phyloP scores from a whole-genome alignment of 108 stramenopile genomes.

The Cyclotella baltica region DNA sequence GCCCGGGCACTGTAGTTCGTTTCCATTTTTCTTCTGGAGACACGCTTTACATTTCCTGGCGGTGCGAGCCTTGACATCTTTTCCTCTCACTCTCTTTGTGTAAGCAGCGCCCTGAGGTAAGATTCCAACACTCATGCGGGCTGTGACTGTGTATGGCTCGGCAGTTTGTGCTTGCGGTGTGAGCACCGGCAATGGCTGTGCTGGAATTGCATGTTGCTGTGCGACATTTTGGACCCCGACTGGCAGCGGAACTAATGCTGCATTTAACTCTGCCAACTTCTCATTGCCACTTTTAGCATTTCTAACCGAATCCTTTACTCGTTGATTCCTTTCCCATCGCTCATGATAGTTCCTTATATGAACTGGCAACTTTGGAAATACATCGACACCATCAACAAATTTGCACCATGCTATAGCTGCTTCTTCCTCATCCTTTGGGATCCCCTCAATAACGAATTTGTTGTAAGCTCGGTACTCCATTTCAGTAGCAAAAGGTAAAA shows the following conservation, averaged over 20 bases:
- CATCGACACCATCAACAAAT: constrained; percentile 28
- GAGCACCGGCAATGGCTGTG: not conserved
- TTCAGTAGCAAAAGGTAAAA: constrained; percentile 17
- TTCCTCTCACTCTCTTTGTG: not conserved
- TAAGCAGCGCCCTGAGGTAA: not conserved
- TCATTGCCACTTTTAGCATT: not conserved
- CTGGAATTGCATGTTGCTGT: not conserved
- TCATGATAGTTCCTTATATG: constrained; percentile 19
- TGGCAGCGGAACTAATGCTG: not conserved
- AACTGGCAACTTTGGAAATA: constrained; percentile 36
- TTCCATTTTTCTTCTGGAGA: not conserved
- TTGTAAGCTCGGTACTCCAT: constrained; percentile 6
- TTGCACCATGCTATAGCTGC: constrained; percentile 36
- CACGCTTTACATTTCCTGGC: not conserved
- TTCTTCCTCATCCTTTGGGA: constrained; percentile 17
- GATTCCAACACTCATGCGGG: not conserved
- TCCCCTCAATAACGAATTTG: not conserved
- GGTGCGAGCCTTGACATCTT: not conserved
- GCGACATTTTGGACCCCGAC: not conserved
- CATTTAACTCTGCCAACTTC: not conserved
- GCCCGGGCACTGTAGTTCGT: not conserved
- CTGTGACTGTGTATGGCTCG: not conserved
- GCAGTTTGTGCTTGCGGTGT: not conserved
- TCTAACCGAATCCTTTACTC: constrained; percentile 14
- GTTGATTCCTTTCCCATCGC: constrained; percentile 11